Evolutionary conservation across 1,284 basidiomycete genomes (phyloP).

Genomic region (Peniophora sp.): DNA sequence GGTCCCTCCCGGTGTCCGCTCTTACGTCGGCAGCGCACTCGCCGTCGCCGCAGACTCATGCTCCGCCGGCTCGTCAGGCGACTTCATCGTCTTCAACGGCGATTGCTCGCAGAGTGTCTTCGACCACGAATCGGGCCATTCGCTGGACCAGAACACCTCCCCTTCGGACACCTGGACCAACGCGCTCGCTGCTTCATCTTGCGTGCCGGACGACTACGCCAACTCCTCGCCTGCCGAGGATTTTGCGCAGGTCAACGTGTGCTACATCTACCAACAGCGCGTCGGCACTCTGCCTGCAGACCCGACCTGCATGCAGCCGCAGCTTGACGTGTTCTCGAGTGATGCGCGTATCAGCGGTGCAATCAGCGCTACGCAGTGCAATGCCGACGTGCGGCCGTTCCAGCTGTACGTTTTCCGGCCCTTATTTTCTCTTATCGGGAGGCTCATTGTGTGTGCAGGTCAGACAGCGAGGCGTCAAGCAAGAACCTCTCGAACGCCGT

Average conservation of each 20-base stretch:
- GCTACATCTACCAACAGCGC: not conserved
- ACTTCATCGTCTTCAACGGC: not conserved
- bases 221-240: not conserved
- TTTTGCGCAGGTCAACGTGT: not conserved
- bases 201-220: not conserved
- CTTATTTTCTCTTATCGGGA: not conserved
- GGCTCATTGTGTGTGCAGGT: no score
- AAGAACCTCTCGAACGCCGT: no score
- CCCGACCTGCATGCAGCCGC: not conserved
- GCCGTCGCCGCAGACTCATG: not conserved
- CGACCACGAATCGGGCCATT: not conserved
- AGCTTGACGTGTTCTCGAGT: not conserved
- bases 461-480: no score
- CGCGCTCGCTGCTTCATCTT: not conserved
- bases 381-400: not conserved
- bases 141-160: not conserved
- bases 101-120: not conserved
- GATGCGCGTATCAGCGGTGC: not conserved
- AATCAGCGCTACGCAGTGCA: not conserved
- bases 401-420: not conserved
- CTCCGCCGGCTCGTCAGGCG: not conserved
- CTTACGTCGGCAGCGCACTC: constrained; percentile 1
- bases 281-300: not conserved
- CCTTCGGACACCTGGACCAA: not conserved
- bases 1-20: not conserved